Conservation (phyloP, 805 yeast species). For the Tanozyma kutaoensis region DNA sequence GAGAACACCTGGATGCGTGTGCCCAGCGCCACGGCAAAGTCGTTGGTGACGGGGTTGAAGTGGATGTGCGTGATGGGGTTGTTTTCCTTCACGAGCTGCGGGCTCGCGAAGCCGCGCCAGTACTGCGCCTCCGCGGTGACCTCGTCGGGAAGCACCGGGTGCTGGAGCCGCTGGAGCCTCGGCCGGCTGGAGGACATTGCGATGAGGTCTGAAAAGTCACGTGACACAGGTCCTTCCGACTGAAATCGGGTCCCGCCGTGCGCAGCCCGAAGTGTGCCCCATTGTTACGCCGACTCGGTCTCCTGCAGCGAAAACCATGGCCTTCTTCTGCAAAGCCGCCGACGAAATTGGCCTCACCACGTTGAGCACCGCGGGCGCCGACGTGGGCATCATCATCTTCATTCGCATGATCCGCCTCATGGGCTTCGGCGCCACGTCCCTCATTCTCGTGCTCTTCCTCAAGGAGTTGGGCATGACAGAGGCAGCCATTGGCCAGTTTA, state of each 20-base stretch:
- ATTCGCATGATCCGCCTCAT: constrained; percentile 21
- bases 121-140: constrained; percentile 88
- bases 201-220: background rate
- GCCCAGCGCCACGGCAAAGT: constrained; percentile 86
- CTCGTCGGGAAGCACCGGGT: constrained; percentile 68
- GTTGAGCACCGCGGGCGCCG: constrained; percentile 12
- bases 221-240: no score
- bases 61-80: constrained; percentile 80
- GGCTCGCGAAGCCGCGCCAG: constrained; percentile 78
- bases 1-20: constrained; percentile 88
- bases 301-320: no score
- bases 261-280: no score
- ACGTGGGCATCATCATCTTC: constrained; percentile 17
- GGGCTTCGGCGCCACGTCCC: constrained; percentile 24
- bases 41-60: constrained; percentile 75
- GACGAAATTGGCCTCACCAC: constrained; percentile 22
- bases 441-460: constrained; percentile 31
- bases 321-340: background rate
- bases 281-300: no score
- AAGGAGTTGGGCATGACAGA: constrained; percentile 27
- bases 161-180: constrained; percentile 50
- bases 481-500: constrained; percentile 30
- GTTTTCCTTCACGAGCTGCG: constrained; percentile 87
- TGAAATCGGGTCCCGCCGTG: no score
- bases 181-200: constrained; percentile 64